phyloP scores from a whole-genome alignment of 129 eudicot genomes.

The Artemisia argyi region DNA sequence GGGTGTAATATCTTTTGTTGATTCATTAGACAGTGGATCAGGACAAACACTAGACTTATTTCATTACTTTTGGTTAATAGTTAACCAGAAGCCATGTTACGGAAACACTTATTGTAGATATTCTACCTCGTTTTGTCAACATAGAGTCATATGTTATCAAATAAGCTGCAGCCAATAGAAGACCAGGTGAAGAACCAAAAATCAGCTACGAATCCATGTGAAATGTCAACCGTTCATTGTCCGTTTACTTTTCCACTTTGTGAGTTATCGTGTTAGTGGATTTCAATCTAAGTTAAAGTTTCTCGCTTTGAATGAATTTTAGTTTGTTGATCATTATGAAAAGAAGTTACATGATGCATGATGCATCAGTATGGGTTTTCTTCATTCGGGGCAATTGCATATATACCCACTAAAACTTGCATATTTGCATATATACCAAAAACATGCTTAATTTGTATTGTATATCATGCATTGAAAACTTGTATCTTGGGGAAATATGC shows the following conservation, averaged over 20 bases:
- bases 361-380: no score
- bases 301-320: neutral
- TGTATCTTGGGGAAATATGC: no score
- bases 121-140: neutral
- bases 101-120: slow-evolving; percentile 18
- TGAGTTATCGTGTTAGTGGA: neutral
- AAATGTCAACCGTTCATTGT: neutral
- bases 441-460: no score
- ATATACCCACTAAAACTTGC: no score
- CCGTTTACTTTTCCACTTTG: slow-evolving; percentile 10
- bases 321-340: neutral
- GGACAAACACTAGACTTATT: neutral
- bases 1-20: slow-evolving; percentile 7
- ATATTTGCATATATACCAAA: no score
- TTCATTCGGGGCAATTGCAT: no score
- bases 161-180: neutral
- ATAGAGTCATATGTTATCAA: neutral
- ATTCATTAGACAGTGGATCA: slow-evolving; percentile 7
- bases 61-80: neutral
- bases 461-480: no score
- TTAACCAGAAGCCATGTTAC: neutral
- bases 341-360: neutral
- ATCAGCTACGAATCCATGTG: slow-evolving; percentile 7
- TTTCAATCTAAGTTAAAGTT: neutral
- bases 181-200: slow-evolving; percentile 3